Base-by-base conservation (phyloP, 305 asterid genomes). In the Fraxinus greggii region DNA sequence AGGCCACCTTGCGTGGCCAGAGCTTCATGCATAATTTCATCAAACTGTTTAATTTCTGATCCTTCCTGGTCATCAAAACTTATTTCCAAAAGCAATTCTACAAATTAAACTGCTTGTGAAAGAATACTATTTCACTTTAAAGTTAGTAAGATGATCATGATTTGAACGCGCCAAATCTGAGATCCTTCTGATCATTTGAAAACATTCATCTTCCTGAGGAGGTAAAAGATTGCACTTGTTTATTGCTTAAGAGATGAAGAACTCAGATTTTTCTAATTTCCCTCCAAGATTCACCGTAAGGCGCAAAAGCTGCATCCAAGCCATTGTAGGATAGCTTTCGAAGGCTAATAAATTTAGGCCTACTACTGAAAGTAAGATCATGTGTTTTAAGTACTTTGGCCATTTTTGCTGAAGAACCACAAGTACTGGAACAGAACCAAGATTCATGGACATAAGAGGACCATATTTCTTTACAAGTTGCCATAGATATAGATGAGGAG, bases 41-140 rank as follows among this genome's bases (percentile, higher is more conserved):
- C 87, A 75, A 89, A 75, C 76, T 81, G 84, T 54, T 75, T 56
- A 83, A 23, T 29, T 63, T 21, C 28, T 4, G 24, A 19, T 24
- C n/a, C 26, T 4, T 7, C 36, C 26, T 82, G 83, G 3, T 85
- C 87, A 3, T 83, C 87, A 38, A 80, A 80, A 84, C 10, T 81
- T 81, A 86, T 85, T 90, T 51, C 92, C 91, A 3, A 87, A 79
- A 7, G 87, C 91, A 65, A 85, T 78, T 74, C 90, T 84, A 42
- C 82, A 80, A 1, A 90, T 81, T 0, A 70, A 69, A 61, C 79
- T 86, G 33, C 77, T 82, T 0, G 78, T 10, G 3, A 79, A 23
- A 28, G 69, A 40, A 24, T 3, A 42, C 48, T 9, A 51, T 45
- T 35, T 38, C 32, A 24, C 79, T 79, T 79, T 15, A 83, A 1